phyloP scores from a whole-genome alignment of 1,284 basidiomycete species.

The Wallemia hederae region DNA sequence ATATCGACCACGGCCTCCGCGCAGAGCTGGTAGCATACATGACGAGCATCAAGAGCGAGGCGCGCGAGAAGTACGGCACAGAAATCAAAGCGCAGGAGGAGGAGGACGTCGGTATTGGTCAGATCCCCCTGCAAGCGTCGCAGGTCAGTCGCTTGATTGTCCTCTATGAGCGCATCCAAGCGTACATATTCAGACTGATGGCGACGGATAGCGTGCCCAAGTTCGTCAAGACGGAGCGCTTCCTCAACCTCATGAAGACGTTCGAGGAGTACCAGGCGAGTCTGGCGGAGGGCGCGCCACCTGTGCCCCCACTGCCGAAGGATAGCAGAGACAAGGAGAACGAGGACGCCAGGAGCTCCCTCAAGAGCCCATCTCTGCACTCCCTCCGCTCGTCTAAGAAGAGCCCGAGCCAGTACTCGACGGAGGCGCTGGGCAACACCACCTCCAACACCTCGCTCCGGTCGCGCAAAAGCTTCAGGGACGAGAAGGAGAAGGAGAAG shows the following conservation, averaged over 20 bases:
- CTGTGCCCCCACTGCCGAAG: not conserved
- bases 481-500: not conserved
- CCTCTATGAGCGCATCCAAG: slow-evolving; percentile 85
- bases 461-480: not conserved
- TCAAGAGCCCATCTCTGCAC: not conserved
- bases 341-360: not conserved
- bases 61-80: not conserved
- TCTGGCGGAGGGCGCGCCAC: not conserved
- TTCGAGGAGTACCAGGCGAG: slow-evolving; percentile 32
- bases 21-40: slow-evolving; percentile 81
- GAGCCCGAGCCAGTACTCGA: not conserved
- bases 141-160: slow-evolving; percentile 80
- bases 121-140: slow-evolving; percentile 31
- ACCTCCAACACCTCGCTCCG: not conserved
- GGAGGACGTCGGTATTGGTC: not conserved
- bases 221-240: slow-evolving; percentile 55
- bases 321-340: not conserved
- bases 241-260: slow-evolving; percentile 41
- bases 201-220: slow-evolving; percentile 92
- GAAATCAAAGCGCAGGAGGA: not conserved
- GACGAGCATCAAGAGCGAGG: slow-evolving; percentile 43
- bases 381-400: not conserved
- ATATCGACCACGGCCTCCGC: slow-evolving; percentile 87
- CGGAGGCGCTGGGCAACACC: not conserved
- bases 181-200: slow-evolving; percentile 87